A percentile compares a stretch with the other conserved stretches of the same genome.
Evolutionary conservation across 2,329 filamentous ascomycete species (phyloP).

Genomic region (Sarocladium oryzae): DNA sequence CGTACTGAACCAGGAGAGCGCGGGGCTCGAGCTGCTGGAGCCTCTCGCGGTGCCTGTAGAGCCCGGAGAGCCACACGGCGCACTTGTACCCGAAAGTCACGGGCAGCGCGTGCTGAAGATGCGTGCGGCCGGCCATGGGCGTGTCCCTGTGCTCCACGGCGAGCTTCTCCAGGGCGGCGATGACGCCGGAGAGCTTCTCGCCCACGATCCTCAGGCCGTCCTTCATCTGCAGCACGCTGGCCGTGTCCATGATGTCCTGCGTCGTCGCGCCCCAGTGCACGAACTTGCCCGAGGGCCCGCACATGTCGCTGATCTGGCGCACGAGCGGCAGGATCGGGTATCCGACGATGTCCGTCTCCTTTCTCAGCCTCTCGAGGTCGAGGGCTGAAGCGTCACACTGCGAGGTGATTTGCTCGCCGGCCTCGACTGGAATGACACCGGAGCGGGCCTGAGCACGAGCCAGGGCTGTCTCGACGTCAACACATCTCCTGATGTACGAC

Average conservation of each 20-base stretch:
- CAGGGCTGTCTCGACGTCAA: slow-evolving; percentile 44
- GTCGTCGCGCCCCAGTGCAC: slow-evolving; percentile 53
- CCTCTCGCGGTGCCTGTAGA: slow-evolving; percentile 41
- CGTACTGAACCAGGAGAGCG: slow-evolving; percentile 46
- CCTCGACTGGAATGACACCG: slow-evolving; percentile 36
- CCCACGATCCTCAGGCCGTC: slow-evolving; percentile 41
- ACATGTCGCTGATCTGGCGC: slow-evolving; percentile 29
- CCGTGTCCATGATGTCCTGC: slow-evolving; percentile 53
- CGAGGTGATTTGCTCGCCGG: slow-evolving; percentile 29
- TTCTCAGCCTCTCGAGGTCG: slow-evolving; percentile 26
- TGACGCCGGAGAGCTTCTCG: slow-evolving; percentile 33
- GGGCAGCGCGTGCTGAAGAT: slow-evolving; percentile 50
- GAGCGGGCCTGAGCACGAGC: slow-evolving; percentile 42
- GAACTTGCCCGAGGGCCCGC: neutral
- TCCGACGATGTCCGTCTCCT: slow-evolving; percentile 47
- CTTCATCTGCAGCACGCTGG: slow-evolving; percentile 46
- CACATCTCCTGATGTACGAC: slow-evolving; percentile 39
- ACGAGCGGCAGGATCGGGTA: slow-evolving; percentile 47
- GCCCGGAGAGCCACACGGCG: slow-evolving; percentile 44
- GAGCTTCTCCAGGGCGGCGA: slow-evolving; percentile 33
- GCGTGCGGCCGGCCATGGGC: slow-evolving; percentile 50
- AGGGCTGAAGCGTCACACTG: slow-evolving; percentile 17
- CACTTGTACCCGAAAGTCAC: slow-evolving; percentile 53
- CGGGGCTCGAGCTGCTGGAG: slow-evolving; percentile 38
- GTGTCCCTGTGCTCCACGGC: slow-evolving; percentile 40